Base-by-base conservation (phyloP, 2,329 filamentous ascomycete genomes). In the Alternaria sp. region DNA sequence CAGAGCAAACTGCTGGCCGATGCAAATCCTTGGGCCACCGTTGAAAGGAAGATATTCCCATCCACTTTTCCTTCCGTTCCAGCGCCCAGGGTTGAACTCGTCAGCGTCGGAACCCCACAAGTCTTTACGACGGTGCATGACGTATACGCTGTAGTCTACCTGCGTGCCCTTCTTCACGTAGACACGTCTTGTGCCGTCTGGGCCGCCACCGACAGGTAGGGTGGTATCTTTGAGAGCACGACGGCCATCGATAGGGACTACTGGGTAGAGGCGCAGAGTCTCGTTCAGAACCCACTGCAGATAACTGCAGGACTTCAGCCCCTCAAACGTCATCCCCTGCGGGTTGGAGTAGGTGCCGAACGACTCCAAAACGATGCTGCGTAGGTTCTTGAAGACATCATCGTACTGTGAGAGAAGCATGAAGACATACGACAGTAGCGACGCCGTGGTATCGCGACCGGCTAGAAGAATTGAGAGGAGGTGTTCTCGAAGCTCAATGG, bases 401-500 rank as follows among this genome's bases (percentile, higher is more conserved):
- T 78, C 76, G 39, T 78, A 76, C n/a, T 78, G 69, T 14, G 74
- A 74, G 52, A 78, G 64, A 21, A 66, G 44, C 46, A 72, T 65
- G 57, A 96, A 83, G 42, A 87, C 83, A 87, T 91, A 97, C 0
- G 88, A 90, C 0, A 97, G 83, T 0, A 91, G 90, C 1, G 83
- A 85, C 31, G 93, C 92, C 0, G 93, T 97, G 14, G 93, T 96
- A 76, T 97, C 93, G 39, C 91, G 85, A 7, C 92, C 92, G 1
- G 93, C 93, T 7, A 97, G 84, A 2, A 97, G 84, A 21, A 97
- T 86, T 44, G 90, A 88, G 13, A 95, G 84, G 45, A 96, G 82
- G 76, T 97, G 92, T 75, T 96, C 91, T 31, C 92, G 90, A 14
- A 97, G 84, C 3, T 93, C 85, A 46, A 83, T 84, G 26, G 79